Percentiles rank a stretch among this genome's conserved stretches.
Evolutionary conservation across 2,329 filamentous ascomycete species (phyloP).

Genomic region (Canariomyces notabilis): DNA sequence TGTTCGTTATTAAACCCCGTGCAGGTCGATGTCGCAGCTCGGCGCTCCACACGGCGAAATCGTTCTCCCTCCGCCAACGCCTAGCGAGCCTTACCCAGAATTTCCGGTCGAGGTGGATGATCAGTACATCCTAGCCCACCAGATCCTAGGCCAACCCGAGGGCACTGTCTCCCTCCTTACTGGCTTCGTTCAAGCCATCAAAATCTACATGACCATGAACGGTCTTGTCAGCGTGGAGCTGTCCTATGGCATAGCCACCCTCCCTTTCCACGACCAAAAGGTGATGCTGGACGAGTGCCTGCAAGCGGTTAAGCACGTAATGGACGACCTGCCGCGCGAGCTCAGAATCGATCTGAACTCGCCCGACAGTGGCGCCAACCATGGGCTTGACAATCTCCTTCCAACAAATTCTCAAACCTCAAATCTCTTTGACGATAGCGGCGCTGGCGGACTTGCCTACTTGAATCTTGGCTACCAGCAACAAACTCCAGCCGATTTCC

Average conservation of each 20-base stretch:
- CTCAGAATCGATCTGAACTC: conserved; percentile 40
- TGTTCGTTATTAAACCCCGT: no score
- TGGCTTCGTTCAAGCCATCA: conserved; percentile 75
- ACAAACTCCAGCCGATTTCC: conserved; percentile 46
- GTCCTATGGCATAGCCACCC: conserved; percentile 71
- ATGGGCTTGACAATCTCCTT: conserved; percentile 2
- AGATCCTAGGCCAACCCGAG: conserved; percentile 65
- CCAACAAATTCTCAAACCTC: conserved; percentile 24
- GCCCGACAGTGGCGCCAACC: conserved; percentile 29
- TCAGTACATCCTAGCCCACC: conserved; percentile 66
- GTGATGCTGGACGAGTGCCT: conserved; percentile 67
- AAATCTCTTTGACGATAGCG: conserved; percentile 36
- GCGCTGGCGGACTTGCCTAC: conserved; percentile 41
- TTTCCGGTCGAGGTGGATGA: conserved; percentile 80
- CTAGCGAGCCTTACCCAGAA: conserved; percentile 70
- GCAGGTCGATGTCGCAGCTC: conserved; percentile 72
- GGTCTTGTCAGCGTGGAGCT: conserved; percentile 73
- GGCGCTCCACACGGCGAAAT: conserved; percentile 67
- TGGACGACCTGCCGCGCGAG: conserved; percentile 63
- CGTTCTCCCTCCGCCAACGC: conserved; percentile 70
- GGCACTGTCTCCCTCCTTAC: conserved; percentile 65
- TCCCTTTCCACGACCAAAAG: conserved; percentile 75
- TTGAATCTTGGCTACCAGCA: conserved; percentile 46
- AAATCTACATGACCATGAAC: conserved; percentile 77
- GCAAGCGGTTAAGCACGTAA: conserved; percentile 61